Percentiles rank a stretch among this genome's conserved stretches.
phyloP scores from a whole-genome alignment of 352 stramenopile genomes.

The Aphanomyces invadans region DNA sequence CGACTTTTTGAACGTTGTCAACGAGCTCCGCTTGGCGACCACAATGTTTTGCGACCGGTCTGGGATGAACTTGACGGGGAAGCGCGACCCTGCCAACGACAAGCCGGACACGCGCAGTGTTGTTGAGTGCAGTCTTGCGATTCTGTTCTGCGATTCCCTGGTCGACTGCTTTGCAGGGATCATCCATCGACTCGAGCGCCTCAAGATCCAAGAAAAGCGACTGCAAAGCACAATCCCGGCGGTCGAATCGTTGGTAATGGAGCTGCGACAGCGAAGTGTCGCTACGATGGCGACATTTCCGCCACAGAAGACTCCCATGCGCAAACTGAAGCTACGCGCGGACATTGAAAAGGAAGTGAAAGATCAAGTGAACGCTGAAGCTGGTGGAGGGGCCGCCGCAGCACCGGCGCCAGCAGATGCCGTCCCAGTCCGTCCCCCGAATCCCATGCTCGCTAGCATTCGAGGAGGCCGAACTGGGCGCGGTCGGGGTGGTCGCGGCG shows the following conservation, averaged over 20 bases:
- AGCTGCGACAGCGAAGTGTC: slow-evolving; percentile 55
- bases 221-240: slow-evolving; percentile 55
- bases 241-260: slow-evolving; percentile 50
- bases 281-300: slow-evolving; percentile 40
- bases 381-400: slow-evolving; percentile 26
- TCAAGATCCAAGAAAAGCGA: slow-evolving; percentile 51
- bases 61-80: slow-evolving; percentile 80
- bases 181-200: slow-evolving; percentile 69
- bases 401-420: slow-evolving; percentile 22
- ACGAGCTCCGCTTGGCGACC: slow-evolving; percentile 65
- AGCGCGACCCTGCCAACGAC: slow-evolving; percentile 60
- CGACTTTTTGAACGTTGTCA: slow-evolving; percentile 72
- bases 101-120: slow-evolving; percentile 60
- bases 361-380: slow-evolving; percentile 69
- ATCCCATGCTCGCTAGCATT: slow-evolving; percentile 41
- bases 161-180: slow-evolving; percentile 72
- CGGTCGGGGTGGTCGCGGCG: not conserved
- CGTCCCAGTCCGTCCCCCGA: slow-evolving; percentile 30
- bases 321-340: slow-evolving; percentile 54
- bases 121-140: slow-evolving; percentile 57
- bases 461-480: slow-evolving; percentile 7
- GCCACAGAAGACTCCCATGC: slow-evolving; percentile 29
- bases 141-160: slow-evolving; percentile 57
- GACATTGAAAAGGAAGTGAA: slow-evolving; percentile 83
- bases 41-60: slow-evolving; percentile 79